A percentile compares a stretch with the other conserved stretches of the same genome.
These are phyloP conservation scores for Coemansia erecta DNA, from an alignment of 192 early-diverging fungal genomes.

Conservation along the genomic window DNA sequence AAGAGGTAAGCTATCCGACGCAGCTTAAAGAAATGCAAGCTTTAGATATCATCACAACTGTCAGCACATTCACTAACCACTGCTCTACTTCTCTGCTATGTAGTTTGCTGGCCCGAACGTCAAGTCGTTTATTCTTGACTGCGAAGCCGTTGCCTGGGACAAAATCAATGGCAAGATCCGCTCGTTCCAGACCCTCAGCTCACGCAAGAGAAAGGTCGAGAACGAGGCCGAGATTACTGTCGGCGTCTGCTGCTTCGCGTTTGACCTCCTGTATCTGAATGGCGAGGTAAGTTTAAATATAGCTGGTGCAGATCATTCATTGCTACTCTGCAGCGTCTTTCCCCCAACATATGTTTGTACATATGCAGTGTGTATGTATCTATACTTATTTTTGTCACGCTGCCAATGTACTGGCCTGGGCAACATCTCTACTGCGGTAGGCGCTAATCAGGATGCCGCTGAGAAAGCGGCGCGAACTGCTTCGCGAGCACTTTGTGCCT, in stretches of 20 bases:
- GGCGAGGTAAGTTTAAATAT: constrained; percentile 59
- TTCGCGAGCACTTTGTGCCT: constrained; percentile 70
- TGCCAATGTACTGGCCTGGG: neutral
- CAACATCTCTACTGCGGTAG: constrained; percentile 21
- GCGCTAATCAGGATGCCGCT: constrained; percentile 78
- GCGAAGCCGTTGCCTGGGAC: constrained; percentile 99
- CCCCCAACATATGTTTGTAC: too few species aligned
- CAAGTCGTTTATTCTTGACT: constrained; percentile 92
- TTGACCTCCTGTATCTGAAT: constrained; percentile 94
- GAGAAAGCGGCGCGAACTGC: constrained; percentile 67
- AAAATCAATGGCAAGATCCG: constrained; percentile 77
- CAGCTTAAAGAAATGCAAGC: too few species aligned
- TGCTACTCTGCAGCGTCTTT: neutral
- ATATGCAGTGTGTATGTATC: constrained; percentile 1
- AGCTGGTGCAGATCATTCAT: neutral
- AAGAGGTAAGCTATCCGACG: constrained; percentile 56
- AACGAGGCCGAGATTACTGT: constrained; percentile 89
- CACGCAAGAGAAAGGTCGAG: constrained; percentile 94
- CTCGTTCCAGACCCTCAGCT: constrained; percentile 96
- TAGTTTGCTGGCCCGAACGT: constrained; percentile 57
- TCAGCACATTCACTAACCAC: neutral
- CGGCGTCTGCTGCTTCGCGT: constrained; percentile 94
- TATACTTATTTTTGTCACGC: neutral
- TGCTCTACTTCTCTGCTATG: neutral
- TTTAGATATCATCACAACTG: neutral